A percentile compares a stretch with the other conserved stretches of the same genome.
Evolutionary conservation across 2,329 filamentous ascomycete genomes (phyloP).

Genomic region (Penicillium glabrum): DNA sequence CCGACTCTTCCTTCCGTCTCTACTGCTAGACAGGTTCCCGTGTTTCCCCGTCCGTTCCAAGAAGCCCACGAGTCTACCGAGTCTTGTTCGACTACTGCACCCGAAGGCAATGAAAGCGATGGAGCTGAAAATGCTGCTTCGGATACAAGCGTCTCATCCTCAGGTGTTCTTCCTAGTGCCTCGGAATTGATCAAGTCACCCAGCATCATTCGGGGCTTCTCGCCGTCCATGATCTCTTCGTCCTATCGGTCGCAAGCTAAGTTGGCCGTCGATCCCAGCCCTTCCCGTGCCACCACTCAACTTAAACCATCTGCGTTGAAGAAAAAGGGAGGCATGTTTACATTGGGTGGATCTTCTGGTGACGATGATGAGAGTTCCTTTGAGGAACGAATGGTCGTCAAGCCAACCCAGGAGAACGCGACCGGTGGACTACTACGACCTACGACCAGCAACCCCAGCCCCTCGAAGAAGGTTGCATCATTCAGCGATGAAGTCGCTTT

Average conservation of each 20-base stretch:
- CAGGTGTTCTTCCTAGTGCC: constrained; percentile 40
- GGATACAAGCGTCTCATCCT: constrained; percentile 63
- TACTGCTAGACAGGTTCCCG: constrained; percentile 33
- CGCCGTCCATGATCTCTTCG: constrained; percentile 69
- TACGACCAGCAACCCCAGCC: constrained; percentile 21
- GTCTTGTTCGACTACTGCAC: constrained; percentile 60
- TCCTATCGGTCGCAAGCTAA: constrained; percentile 64
- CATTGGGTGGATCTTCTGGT: constrained; percentile 79
- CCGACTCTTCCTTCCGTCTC: constrained; percentile 34
- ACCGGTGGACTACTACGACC: constrained; percentile 55
- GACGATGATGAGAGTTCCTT: constrained; percentile 80
- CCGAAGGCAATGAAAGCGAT: constrained; percentile 47
- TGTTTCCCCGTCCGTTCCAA: constrained; percentile 23
- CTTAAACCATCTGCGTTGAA: constrained; percentile 56
- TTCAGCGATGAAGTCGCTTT: constrained; percentile 76
- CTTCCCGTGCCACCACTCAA: constrained; percentile 63
- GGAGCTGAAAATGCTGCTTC: constrained; percentile 46
- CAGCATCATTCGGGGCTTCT: constrained; percentile 83
- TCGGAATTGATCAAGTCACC: constrained; percentile 57
- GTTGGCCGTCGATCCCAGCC: constrained; percentile 50
- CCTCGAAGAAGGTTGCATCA: constrained; percentile 73
- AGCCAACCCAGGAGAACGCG: constrained; percentile 52
- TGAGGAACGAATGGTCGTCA: constrained; percentile 59
- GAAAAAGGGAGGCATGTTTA: constrained; percentile 66
- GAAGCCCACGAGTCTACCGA: constrained; percentile 51